Evolutionary conservation across 2,329 filamentous ascomycete species (phyloP).

Genomic region (Talaromyces atroroseus): DNA sequence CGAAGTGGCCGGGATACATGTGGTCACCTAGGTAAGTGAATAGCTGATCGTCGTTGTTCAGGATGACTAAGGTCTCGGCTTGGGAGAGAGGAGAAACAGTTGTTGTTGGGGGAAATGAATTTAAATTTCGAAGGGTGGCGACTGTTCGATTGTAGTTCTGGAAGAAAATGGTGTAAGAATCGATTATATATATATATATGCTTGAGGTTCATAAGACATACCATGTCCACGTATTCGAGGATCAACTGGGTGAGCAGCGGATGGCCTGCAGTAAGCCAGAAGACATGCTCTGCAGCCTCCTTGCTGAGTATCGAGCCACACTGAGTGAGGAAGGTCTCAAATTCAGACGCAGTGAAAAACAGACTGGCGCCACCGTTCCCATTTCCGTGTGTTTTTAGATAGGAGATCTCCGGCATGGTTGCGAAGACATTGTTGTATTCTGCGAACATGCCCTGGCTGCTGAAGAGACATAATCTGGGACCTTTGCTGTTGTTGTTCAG

Average conservation of each 20-base stretch:
- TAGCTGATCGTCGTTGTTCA: not conserved
- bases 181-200: not conserved
- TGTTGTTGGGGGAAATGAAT: not conserved
- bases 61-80: not conserved
- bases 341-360: not conserved
- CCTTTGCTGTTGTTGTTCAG: not conserved
- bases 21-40: conserved; percentile 3
- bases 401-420: conserved; percentile 4
- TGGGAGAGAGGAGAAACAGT: not conserved
- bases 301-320: not conserved
- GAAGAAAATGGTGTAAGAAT: not conserved
- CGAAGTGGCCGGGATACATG: conserved; percentile 3
- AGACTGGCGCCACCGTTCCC: not conserved
- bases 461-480: conserved; percentile 1
- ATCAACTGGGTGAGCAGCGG: not conserved
- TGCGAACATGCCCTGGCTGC: not conserved
- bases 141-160: not conserved
- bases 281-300: conserved; percentile 1
- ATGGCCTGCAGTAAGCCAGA: conserved; percentile 6
- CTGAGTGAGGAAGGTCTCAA: not conserved
- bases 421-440: not conserved
- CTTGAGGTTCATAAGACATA: not conserved
- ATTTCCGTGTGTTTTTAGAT: conserved; percentile 1
- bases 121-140: too few species aligned
- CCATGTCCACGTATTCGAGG: conserved; percentile 3